Conservation (phyloP, 179 eudicot species). For the Corrigiola litoralis region DNA sequence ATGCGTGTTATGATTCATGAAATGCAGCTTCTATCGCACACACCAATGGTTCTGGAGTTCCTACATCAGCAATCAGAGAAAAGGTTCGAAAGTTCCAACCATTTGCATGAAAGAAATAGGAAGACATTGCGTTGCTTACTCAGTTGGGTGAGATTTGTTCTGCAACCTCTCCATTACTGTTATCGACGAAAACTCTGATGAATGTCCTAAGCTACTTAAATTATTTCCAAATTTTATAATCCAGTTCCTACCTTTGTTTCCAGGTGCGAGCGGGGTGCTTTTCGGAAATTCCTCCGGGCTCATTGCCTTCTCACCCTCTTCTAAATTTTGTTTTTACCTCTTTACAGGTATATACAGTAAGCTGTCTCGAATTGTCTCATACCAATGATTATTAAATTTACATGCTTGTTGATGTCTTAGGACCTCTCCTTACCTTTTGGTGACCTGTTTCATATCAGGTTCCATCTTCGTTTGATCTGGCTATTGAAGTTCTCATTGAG, state of each 20-base stretch:
- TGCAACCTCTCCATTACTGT: not conserved
- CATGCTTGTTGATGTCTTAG: not conserved
- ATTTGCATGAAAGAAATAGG: constrained; percentile 60
- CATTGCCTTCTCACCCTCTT: constrained; percentile 82
- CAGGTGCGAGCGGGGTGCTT: constrained; percentile 98
- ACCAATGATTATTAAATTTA: constrained; percentile 4
- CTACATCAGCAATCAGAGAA: constrained; percentile 72
- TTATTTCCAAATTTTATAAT: not conserved
- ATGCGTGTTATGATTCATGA: constrained; percentile 21
- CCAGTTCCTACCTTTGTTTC: not conserved
- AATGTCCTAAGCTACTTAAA: not conserved
- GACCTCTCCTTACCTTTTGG: not conserved
- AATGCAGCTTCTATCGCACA: constrained; percentile 82
- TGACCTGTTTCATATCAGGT: constrained; percentile 35
- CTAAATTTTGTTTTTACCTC: constrained; percentile 81
- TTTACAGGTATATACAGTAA: constrained; percentile 56
- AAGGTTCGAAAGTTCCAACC: constrained; percentile 49
- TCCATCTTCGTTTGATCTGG: constrained; percentile 76
- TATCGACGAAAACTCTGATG: not conserved
- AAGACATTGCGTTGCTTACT: constrained; percentile 89
- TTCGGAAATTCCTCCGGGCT: constrained; percentile 62
- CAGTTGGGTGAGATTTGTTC: constrained; percentile 73
- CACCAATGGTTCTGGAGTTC: constrained; percentile 80
- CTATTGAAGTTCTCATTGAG: constrained; percentile 91
- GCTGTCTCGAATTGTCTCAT: not conserved